Base-by-base conservation (phyloP, 2,329 filamentous ascomycete species). In the Hypoxylon sp. region DNA sequence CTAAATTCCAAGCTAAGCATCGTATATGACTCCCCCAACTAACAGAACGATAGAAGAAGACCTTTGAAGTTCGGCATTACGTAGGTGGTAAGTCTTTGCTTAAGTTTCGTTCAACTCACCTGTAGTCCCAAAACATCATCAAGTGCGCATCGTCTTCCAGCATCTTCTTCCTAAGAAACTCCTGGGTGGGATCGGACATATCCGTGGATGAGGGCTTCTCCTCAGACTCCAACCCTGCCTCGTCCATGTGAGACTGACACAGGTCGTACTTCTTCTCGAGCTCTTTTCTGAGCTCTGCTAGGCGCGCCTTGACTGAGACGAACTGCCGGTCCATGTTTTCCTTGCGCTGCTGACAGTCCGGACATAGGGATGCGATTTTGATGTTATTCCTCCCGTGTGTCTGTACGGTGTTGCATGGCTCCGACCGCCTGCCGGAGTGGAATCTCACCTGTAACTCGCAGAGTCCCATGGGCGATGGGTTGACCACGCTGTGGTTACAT, bases 401-500 rank as follows among this genome's bases (percentile, higher is more conserved):
- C 2, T 53, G 26, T 1, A 63, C 29, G 1, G 46, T 17, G 5
- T 69, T 54, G 68, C 77, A 78, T 5, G 71, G 66, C 13, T 67
- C 56, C 1, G 31, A 0, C 1, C 10, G 17, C 13, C 9, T 1
- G 0, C 70, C 73, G 0, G 68, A 31, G 8, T 63, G 11, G 63
- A 67, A 70, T 5, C 70, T 64, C 2, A 53, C 47, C 44, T 74
- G 74, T 13, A 11, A 13, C 8, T 58, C 8, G 47, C 77, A 78
- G 9, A 37, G 3, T 5, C 37, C 37, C 19, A 71, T 11, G 2
- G 72, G 71, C 31, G 58, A 29, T 1, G 50, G 14, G 3, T 62
- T 63, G 29, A 68, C 33, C 5, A 65, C 62, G 2, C 65, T 29
- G 68, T 78, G 76, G 70, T 78, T 77, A 67, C 77, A 78, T 10